Base-by-base conservation (phyloP, 345 rosid genomes). In the Triadica sebifera region DNA sequence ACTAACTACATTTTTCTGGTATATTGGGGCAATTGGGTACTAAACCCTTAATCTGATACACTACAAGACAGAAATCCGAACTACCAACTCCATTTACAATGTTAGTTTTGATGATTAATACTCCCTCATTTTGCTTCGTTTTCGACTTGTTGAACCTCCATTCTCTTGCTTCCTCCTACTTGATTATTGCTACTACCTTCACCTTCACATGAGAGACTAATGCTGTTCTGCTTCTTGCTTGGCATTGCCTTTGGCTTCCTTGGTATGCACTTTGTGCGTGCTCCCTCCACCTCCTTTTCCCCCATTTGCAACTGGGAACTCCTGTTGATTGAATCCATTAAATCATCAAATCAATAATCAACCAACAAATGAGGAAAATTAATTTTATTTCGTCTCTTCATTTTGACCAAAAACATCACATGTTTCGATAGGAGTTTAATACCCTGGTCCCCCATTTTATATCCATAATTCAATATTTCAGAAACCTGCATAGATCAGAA, bases 191-290 rank as follows among this genome's bases (percentile, higher is more conserved):
- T 6, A 45, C 4, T n/a, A 0, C 29, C 22, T 10, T 56, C 66
- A 1, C 29, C 22, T 10, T 56, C 66, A 53, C 25, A 73, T 13
- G 11, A 19, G 12, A 50, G 72, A 17, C 11, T 69, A 13, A 13
- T 50, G 70, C 4, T 73, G 61, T 43, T 73, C 74, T 76, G 79
- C 71, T n/a, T n/a, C n/a, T 72, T 88, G 50, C 50, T 22, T 65
- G 80, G 65, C 73, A 74, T 63, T 25, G 86, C 57, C 67, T 70
- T 86, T 7, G 78, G 60, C 72, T 83, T 88, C 78, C 86, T 81
- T 4, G 91, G 88, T 13, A 83, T 83, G 73, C 92, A 86, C 78
- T 73, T 86, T 0, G 87, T 77, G 47, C 67, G 78, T 57, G 65
- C 84, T 52, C 71, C 88, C 16, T 78, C 87, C 1, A 53, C 71